Evolutionary conservation across 2,329 filamentous ascomycete genomes (phyloP).

Genomic region (Scytalidium lignicola): DNA sequence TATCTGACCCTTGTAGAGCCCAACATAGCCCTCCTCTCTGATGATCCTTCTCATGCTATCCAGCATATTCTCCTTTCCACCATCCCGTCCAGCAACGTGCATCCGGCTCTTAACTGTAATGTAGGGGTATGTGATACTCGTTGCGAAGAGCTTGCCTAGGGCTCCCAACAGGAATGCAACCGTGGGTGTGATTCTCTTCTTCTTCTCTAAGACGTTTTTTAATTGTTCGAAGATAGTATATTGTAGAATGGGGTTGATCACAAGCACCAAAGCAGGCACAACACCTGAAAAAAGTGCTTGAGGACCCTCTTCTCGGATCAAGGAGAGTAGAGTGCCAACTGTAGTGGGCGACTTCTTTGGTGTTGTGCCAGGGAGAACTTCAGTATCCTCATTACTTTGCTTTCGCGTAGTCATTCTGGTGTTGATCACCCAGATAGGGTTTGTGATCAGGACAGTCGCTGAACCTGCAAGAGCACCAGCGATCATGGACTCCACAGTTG

Average conservation of each 20-base stretch:
- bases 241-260: slow-evolving; percentile 97
- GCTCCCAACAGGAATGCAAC: slow-evolving; percentile 90
- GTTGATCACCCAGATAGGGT: slow-evolving; percentile 99
- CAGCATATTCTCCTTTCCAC: slow-evolving; percentile 75
- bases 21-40: slow-evolving; percentile 82
- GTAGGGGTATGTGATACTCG: slow-evolving; percentile 92
- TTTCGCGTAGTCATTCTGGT: slow-evolving; percentile 94
- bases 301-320: slow-evolving; percentile 80
- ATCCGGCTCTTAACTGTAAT: slow-evolving; percentile 98
- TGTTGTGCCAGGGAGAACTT: slow-evolving; percentile 36
- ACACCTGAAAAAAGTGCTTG: slow-evolving; percentile 86
- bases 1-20: slow-evolving; percentile 80
- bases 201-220: slow-evolving; percentile 83
- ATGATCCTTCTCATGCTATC: slow-evolving; percentile 75
- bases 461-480: slow-evolving; percentile 90
- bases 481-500: slow-evolving; percentile 89
- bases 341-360: slow-evolving; percentile 61
- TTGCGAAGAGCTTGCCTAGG: slow-evolving; percentile 89
- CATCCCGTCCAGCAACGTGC: slow-evolving; percentile 77
- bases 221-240: slow-evolving; percentile 99
- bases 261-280: slow-evolving; percentile 83
- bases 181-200: slow-evolving; percentile 68
- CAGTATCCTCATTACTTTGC: slow-evolving; percentile 42
- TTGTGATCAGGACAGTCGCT: slow-evolving; percentile 91
- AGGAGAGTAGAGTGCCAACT: slow-evolving; percentile 71